phyloP scores from a whole-genome alignment of 2,329 filamentous ascomycete genomes.

The Phialemoniopsis sp. region DNA sequence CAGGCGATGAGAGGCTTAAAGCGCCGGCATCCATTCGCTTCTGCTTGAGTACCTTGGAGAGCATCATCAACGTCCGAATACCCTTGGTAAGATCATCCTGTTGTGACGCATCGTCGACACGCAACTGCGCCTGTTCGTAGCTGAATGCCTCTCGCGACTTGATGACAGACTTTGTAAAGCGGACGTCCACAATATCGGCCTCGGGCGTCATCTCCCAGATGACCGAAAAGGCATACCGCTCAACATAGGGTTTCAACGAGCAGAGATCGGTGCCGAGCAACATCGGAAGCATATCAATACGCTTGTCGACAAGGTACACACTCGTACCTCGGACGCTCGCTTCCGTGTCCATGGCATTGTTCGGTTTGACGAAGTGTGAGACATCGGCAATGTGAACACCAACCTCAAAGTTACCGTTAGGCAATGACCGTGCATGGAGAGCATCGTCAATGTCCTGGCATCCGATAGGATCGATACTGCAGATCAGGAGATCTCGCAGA shows the following conservation, averaged over 20 bases:
- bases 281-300: slow-evolving; percentile 98
- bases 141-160: slow-evolving; percentile 94
- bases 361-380: slow-evolving; percentile 97
- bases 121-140: slow-evolving; percentile 92
- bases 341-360: slow-evolving; percentile 95
- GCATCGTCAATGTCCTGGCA: slow-evolving; percentile 99
- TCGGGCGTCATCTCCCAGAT: slow-evolving; percentile 85
- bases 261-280: slow-evolving; percentile 94
- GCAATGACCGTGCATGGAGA: slow-evolving; percentile 76
- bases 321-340: slow-evolving; percentile 92
- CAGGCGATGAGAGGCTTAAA: slow-evolving; percentile 92
- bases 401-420: slow-evolving; percentile 93
- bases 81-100: slow-evolving; percentile 85
- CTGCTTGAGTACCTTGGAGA: slow-evolving; percentile 90
- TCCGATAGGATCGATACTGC: slow-evolving; percentile 93
- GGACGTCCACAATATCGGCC: slow-evolving; percentile 78
- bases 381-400: slow-evolving; percentile 98
- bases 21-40: slow-evolving; percentile 97
- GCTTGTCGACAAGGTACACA: slow-evolving; percentile 96
- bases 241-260: slow-evolving; percentile 96
- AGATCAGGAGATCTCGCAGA: slow-evolving; percentile 80
- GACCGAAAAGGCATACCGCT: slow-evolving; percentile 82
- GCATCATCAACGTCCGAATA: slow-evolving; percentile 80
- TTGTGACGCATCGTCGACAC: slow-evolving; percentile 85
- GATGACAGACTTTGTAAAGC: slow-evolving; percentile 97